Evolutionary conservation across 1,284 basidiomycete genomes (phyloP).

Genomic region (Ganoderma resinaceum): DNA sequence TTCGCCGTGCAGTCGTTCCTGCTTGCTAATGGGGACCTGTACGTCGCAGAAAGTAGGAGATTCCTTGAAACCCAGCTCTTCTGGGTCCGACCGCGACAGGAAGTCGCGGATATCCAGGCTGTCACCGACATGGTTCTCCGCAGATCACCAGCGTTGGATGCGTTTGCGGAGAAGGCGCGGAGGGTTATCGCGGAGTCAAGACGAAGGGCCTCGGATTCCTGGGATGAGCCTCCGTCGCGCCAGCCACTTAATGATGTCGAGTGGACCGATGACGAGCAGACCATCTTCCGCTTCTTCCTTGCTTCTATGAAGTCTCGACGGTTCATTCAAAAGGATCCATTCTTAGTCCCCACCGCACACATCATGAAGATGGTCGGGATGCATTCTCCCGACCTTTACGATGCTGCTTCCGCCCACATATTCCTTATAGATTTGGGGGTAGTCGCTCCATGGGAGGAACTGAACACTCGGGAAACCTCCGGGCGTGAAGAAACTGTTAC

Average conservation of each 20-base stretch:
- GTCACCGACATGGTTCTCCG: slow-evolving; percentile 62
- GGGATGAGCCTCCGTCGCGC: slow-evolving; percentile 44
- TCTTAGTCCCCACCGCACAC: slow-evolving; percentile 55
- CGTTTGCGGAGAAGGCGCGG: slow-evolving; percentile 67
- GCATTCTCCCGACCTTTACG: slow-evolving; percentile 41
- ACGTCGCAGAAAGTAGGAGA: slow-evolving; percentile 61
- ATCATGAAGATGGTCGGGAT: slow-evolving; percentile 69
- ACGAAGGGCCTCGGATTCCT: slow-evolving; percentile 39
- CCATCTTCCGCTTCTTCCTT: slow-evolving; percentile 73
- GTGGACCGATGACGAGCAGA: slow-evolving; percentile 60
- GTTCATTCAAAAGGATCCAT: slow-evolving; percentile 71
- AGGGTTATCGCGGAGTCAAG: slow-evolving; percentile 48
- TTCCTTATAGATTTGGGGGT: slow-evolving; percentile 75
- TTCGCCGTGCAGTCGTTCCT: slow-evolving; percentile 81
- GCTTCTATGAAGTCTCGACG: slow-evolving; percentile 67
- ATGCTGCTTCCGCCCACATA: slow-evolving; percentile 39
- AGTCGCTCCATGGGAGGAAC: slow-evolving; percentile 78
- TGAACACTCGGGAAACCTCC: slow-evolving; percentile 43
- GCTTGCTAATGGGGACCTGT: slow-evolving; percentile 70
- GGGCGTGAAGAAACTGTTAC: background rate
- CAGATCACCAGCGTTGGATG: slow-evolving; percentile 50
- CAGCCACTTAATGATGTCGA: slow-evolving; percentile 37
- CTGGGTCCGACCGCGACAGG: slow-evolving; percentile 69
- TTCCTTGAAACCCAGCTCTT: slow-evolving; percentile 71
- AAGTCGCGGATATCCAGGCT: slow-evolving; percentile 62